phyloP scores from a whole-genome alignment of 208 protist species.

The Leishmania mexicana region DNA sequence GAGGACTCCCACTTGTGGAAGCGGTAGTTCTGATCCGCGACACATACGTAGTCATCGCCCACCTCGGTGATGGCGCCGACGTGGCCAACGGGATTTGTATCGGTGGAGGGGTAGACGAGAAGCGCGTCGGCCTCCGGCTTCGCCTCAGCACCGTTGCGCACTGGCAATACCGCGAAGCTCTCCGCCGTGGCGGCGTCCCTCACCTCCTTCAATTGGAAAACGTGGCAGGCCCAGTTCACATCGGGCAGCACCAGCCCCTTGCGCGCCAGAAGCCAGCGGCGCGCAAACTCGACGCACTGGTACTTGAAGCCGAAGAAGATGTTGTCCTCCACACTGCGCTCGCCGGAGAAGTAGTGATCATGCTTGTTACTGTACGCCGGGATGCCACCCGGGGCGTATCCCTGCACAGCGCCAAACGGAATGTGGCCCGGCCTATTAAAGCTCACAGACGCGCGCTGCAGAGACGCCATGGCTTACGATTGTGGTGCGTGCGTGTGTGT shows the following conservation, averaged over 20 bases:
- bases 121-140: slow-evolving; percentile 80
- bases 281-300: slow-evolving; percentile 91
- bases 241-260: slow-evolving; percentile 84
- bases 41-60: slow-evolving; percentile 79
- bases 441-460: slow-evolving; percentile 22
- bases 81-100: slow-evolving; percentile 61
- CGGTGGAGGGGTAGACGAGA: slow-evolving; percentile 72
- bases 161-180: slow-evolving; percentile 43
- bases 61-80: slow-evolving; percentile 88
- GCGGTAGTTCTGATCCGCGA: slow-evolving; percentile 87
- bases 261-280: slow-evolving; percentile 80
- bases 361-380: slow-evolving; percentile 91
- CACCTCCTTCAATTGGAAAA: slow-evolving; percentile 71
- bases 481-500: neutral
- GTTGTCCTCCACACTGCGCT: slow-evolving; percentile 76
- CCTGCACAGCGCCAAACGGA: slow-evolving; percentile 79
- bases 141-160: slow-evolving; percentile 60
- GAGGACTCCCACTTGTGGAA: slow-evolving; percentile 81
- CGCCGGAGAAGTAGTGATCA: slow-evolving; percentile 86
- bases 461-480: slow-evolving; percentile 9
- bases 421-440: slow-evolving; percentile 45
- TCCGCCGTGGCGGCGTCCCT: slow-evolving; percentile 62
- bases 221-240: slow-evolving; percentile 83
- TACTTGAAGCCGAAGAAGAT: slow-evolving; percentile 91
- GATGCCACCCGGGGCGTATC: slow-evolving; percentile 72